Conservation (phyloP, 2,329 filamentous ascomycete genomes). For the Diaporthe humulicola region DNA sequence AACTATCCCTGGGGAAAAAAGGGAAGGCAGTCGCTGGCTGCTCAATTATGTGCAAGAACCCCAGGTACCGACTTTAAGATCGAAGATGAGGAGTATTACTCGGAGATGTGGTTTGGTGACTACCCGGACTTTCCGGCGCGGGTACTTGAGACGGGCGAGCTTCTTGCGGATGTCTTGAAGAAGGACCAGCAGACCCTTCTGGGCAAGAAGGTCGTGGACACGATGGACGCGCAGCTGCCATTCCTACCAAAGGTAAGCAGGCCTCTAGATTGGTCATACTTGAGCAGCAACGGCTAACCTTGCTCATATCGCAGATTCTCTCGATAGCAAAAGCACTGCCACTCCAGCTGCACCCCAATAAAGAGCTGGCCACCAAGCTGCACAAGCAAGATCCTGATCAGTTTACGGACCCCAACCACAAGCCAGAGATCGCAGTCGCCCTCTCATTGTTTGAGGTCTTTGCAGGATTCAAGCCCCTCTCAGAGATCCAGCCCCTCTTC, state of each 20-base stretch:
- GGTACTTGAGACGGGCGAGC: slow-evolving; percentile 71
- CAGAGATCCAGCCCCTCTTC: slow-evolving; percentile 71
- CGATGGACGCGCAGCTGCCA: slow-evolving; percentile 75
- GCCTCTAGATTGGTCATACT: accelerated
- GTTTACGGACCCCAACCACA: slow-evolving; percentile 82
- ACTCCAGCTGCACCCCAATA: slow-evolving; percentile 81
- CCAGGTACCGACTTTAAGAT: slow-evolving; percentile 74
- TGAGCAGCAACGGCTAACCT: background rate
- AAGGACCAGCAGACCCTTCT: slow-evolving; percentile 72
- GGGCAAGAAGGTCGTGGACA: slow-evolving; percentile 70
- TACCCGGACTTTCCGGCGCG: slow-evolving; percentile 79
- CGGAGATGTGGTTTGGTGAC: slow-evolving; percentile 82
- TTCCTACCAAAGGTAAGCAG: slow-evolving; percentile 75
- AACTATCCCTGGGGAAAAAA: slow-evolving; percentile 80
- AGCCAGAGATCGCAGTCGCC: slow-evolving; percentile 83
- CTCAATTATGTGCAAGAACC: slow-evolving; percentile 74
- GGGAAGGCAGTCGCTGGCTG: slow-evolving; percentile 75
- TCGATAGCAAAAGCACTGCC: slow-evolving; percentile 83
- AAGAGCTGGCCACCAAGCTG: slow-evolving; percentile 72
- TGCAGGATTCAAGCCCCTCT: slow-evolving; percentile 78
- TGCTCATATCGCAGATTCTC: slow-evolving; percentile 63
- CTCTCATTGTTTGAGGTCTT: slow-evolving; percentile 81
- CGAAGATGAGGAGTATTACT: slow-evolving; percentile 73
- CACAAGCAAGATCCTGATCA: slow-evolving; percentile 74
- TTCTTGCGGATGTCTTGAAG: slow-evolving; percentile 74